Evolutionary conservation across 345 rosid species (phyloP).

Genomic region (Euphorbia pulcherrima): DNA sequence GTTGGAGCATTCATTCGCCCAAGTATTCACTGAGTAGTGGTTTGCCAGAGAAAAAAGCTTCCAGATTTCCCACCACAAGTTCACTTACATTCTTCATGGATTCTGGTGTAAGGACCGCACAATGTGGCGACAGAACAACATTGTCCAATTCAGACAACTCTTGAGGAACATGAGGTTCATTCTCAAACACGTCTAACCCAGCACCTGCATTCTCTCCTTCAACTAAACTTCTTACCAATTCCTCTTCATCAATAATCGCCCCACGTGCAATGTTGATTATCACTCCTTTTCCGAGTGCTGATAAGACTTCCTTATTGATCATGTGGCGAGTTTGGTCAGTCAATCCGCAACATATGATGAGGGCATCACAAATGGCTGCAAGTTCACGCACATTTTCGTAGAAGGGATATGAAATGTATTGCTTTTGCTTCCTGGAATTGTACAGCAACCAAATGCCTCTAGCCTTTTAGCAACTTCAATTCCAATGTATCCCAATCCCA

Average conservation of each 20-base stretch:
- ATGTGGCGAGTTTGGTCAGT: slow-evolving; percentile 46
- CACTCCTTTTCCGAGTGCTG: slow-evolving; percentile 46
- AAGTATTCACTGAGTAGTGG: slow-evolving; percentile 35
- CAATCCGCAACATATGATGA: slow-evolving; percentile 46
- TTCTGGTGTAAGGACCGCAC: slow-evolving; percentile 50
- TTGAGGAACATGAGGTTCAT: slow-evolving; percentile 57
- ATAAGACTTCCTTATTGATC: slow-evolving; percentile 41
- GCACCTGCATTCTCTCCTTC: slow-evolving; percentile 66
- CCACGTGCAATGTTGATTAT: slow-evolving; percentile 58
- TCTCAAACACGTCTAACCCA: slow-evolving; percentile 77
- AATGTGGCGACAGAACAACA: slow-evolving; percentile 73
- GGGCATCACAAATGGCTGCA: slow-evolving; percentile 37
- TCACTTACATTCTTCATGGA: slow-evolving; percentile 33
- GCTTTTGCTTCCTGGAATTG: slow-evolving; percentile 40
- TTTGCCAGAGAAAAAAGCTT: slow-evolving; percentile 55
- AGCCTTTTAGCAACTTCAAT: slow-evolving; percentile 42
- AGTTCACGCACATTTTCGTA: slow-evolving; percentile 33
- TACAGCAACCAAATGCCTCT: slow-evolving; percentile 41
- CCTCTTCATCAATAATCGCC: slow-evolving; percentile 51
- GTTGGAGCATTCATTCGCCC: slow-evolving; percentile 6
- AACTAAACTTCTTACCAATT: slow-evolving; percentile 50
- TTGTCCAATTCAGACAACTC: slow-evolving; percentile 53
- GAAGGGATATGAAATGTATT: slow-evolving; percentile 33
- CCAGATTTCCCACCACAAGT: slow-evolving; percentile 46
- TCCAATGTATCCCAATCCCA: slow-evolving; percentile 54